Base-by-base conservation (phyloP, 352 stramenopile genomes). In the Globisporangium middletonii region DNA sequence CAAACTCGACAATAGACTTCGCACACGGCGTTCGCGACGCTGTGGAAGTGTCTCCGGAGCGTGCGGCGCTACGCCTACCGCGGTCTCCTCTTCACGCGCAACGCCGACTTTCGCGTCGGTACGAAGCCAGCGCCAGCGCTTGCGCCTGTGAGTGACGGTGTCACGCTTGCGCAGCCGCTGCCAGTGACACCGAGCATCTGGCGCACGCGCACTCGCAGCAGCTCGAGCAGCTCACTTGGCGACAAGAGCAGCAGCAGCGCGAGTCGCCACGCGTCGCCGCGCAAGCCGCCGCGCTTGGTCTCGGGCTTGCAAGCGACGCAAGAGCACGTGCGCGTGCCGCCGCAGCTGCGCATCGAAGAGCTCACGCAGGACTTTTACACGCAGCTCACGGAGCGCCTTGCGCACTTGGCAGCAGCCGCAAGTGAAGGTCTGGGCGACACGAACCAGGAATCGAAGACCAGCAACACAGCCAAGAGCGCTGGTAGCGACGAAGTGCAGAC, bases 21-120 rank as follows among this genome's bases (percentile, higher is more conserved):
- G 15, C 70, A 83, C 49, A 65, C 72, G 0, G 74, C 80, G 13
- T 94, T 92, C 57, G 37, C 68, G 30, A 83, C 77, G 8, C 71
- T 94, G 4, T 86, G 72, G 62, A 87, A 86, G 50, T 94, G 84
- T 37, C 59, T 94, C 38, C 72, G 82, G 35, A 94, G 84, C 57
- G 79, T 94, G 27, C 78, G 82, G 13, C 79, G 79, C 11, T 91
- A 94, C 58, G 84, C 84, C 19, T 79, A 77, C 52, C 77, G 78
- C 5, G 84, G 84, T 0, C 75, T 94, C 37, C 60, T 91, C 8
- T 94, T 94, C 62, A 87, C 65, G 51, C 78, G 76, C 50, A 85
- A 81, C 44, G 60, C 72, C 15, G 76, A 81, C 45, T 92, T 92
- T 51, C 82, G 71, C 48, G 69, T 91, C 1, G 77, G 86, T 28